Base-by-base conservation (phyloP, 768 basidiomycete species). In the Leccinum subtestaceum region DNA sequence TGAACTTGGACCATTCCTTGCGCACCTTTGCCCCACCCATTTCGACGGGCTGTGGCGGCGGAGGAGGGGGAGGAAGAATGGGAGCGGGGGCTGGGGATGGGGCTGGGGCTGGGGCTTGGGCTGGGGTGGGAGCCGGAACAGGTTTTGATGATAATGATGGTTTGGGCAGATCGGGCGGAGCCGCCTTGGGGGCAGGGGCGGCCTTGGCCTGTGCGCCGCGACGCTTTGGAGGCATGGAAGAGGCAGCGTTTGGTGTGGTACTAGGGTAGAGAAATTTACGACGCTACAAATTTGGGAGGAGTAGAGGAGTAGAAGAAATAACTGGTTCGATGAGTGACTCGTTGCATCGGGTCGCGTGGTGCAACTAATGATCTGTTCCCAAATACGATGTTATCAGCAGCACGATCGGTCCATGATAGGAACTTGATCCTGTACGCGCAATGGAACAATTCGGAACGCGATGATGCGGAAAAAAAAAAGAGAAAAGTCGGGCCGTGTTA, bases 371-470 rank as follows among this genome's bases (percentile, higher is more conserved):
- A 52, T 52, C 51, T 51, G 63, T 65, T 64, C 53, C 67, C 57
- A 66, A 71, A 71, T 63, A 23, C 59, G 70, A 63, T 61, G 69
- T 61, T 68, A 71, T 72, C 70, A 70, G 55, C 57, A 63, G 55
- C 29, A 60, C 54, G 71, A 72, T 72, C 68, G 63, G 53, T 36
- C 66, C 72, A 70, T 70, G 70, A 72, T 73, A 72, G 72, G 72
- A 56, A 73, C 53, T 23, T 46, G 43, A 55, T 70, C 55, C 59
- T 60, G 61, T 56, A 51, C 25, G 53, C 12, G 52, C 34, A 40
- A 51, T 64, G 64, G 69, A 45, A 65, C 60, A 50, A 65, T 61
- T 65, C 70, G 69, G 70, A 55, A 59, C 46, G 32, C 13, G 46
- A 60, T 50, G 11, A 23, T 29, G 50, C 8, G 10, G 21, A 10